A percentile compares a stretch with the other conserved stretches of the same genome.
Evolutionary conservation across 129 eudicot genomes (phyloP).

Genomic region (Sambucus nigra): DNA sequence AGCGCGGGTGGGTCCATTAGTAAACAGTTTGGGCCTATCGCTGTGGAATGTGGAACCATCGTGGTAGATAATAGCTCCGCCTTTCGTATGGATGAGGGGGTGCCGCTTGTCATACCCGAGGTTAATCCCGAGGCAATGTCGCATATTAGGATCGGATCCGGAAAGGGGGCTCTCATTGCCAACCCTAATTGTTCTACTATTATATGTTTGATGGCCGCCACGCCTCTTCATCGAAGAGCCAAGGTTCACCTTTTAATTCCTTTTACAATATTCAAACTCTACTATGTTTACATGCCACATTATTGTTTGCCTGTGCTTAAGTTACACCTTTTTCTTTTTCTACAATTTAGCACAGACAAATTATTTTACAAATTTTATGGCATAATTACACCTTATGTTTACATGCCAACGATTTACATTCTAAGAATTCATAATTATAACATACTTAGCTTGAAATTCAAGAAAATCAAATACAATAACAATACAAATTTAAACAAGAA

Average conservation of each 20-base stretch:
- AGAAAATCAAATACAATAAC: too few relatives aligned
- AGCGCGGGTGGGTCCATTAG: conserved; percentile 93
- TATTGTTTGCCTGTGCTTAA: too few relatives aligned
- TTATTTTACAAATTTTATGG: too few relatives aligned
- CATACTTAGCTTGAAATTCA: too few relatives aligned
- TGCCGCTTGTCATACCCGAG: conserved; percentile 88
- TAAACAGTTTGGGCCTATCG: conserved; percentile 81
- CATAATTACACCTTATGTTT: too few relatives aligned
- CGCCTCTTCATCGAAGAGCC: conserved; percentile 87
- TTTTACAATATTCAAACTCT: too few relatives aligned
- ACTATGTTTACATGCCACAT: too few relatives aligned
- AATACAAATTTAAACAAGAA: too few relatives aligned
- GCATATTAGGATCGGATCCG: conserved; percentile 44
- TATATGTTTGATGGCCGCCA: conserved; percentile 95
- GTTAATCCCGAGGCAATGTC: conserved; percentile 89
- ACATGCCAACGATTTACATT: too few relatives aligned
- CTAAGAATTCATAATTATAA: too few relatives aligned
- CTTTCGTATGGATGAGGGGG: conserved; percentile 71
- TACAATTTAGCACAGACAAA: too few relatives aligned
- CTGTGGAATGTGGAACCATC: conserved; percentile 53
- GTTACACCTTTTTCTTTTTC: too few relatives aligned
- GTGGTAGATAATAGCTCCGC: conserved; percentile 99
- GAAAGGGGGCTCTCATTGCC: conserved; percentile 82
- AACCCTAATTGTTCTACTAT: conserved; percentile 97
- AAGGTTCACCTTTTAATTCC: conserved; percentile 40